Percentiles rank a stretch among this genome's conserved stretches.
phyloP scores from a whole-genome alignment of 1,284 basidiomycete species.

The Thecaphora thlaspeos region DNA sequence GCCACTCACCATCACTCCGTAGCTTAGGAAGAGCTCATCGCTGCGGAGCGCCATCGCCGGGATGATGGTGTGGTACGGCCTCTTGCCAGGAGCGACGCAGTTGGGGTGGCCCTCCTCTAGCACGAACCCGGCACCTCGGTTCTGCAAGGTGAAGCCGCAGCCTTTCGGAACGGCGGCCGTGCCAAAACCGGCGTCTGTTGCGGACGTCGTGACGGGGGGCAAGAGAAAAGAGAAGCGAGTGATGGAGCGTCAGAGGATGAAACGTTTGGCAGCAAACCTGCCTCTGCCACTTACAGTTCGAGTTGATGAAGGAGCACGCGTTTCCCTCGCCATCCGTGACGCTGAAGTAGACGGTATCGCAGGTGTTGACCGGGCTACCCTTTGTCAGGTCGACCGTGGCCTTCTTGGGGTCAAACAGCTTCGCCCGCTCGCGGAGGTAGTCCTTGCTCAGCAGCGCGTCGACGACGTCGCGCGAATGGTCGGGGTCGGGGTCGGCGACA shows the following conservation, averaged over 20 bases:
- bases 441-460: conserved; percentile 61
- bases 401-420: conserved; percentile 71
- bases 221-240: not conserved
- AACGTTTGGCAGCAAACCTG: conserved; percentile 65
- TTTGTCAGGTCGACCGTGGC: conserved; percentile 70
- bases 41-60: conserved; percentile 81
- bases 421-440: conserved; percentile 78
- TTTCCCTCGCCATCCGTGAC: conserved; percentile 74
- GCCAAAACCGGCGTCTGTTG: conserved; percentile 61
- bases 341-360: conserved; percentile 91
- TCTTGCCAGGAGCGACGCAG: conserved; percentile 66
- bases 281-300: conserved; percentile 68
- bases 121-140: conserved; percentile 81
- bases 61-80: conserved; percentile 94
- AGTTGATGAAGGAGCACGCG: conserved; percentile 90
- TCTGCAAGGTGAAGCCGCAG: conserved; percentile 94
- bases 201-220: too few species aligned
- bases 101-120: conserved; percentile 81
- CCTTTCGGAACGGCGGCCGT: conserved; percentile 77
- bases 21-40: conserved; percentile 80
- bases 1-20: conserved; percentile 76
- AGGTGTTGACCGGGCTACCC: conserved; percentile 75
- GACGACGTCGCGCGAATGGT: conserved; percentile 69
- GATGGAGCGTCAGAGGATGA: too few species aligned
- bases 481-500: conserved; percentile 77